Evolutionary conservation across 805 yeast genomes (phyloP), one percentile per base, ranked within the genome.

Genomic region (Starmera amethionina): DNA sequence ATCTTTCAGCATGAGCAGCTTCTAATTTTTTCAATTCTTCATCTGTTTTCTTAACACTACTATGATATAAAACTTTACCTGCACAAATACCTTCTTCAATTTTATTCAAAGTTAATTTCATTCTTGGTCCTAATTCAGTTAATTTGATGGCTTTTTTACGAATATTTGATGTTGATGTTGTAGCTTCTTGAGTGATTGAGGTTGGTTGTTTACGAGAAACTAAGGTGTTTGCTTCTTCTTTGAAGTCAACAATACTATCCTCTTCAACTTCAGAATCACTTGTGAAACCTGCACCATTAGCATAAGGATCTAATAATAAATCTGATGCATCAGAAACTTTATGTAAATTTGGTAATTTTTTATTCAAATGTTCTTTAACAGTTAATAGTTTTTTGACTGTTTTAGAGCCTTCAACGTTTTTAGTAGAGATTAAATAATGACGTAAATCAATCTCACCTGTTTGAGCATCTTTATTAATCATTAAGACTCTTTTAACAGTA

Each of bases 261-360:
- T 89, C 96, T 54, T 93, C 97, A 35, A 88, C 78, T 66, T 90
- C 98, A 4, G 95, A 82, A 53, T 90, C 98, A 36, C 93, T 80
- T 2, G 96, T 86, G 56, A 80, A 77, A 2, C 79, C 86, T 10
- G 72, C 73, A 30, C 82, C 86, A 31, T 78, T 77, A 19, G 89
- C 79, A 55, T 84, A 84, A 3, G 88, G 88, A 56, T 88, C 96
- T 41, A 87, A 67, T 40, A 90, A 69, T 47, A 83, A 73, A 50
- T 90, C 96, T 8, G 95, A 73, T 33, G 89, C 84, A 57, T 89
- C 97, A 33, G 67, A 65, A 36, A 78, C 78, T 32, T 66, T 70
- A 30, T 75, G 64, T 56, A 89, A 62, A 52, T 82, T 80, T 35
- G 96, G 96, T 46, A 88, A 60, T 18, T 65, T 63, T 50, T 81